A percentile compares a stretch with the other conserved stretches of the same genome.
These are phyloP conservation scores for Iberis amara DNA, from an alignment of 441 rosid genomes.

Conservation along the genomic window DNA sequence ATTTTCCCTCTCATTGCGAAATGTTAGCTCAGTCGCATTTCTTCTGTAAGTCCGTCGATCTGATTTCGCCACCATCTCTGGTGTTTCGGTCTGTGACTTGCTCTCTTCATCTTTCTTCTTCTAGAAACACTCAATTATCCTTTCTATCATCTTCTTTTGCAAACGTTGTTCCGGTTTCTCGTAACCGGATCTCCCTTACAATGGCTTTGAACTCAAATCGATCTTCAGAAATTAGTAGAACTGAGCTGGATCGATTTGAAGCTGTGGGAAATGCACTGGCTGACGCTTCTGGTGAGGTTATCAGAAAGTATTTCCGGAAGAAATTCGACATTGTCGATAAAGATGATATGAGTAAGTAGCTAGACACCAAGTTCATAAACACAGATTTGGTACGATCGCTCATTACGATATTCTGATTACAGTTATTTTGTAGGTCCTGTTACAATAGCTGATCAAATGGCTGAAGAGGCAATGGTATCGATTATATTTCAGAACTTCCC, in stretches of 20 bases:
- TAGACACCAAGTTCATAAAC: no score
- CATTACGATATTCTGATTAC: no score
- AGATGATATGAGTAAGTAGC: slow-evolving; percentile 63
- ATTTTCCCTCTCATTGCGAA: slow-evolving; percentile 11
- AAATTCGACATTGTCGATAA: slow-evolving; percentile 78
- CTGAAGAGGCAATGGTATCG: slow-evolving; percentile 85
- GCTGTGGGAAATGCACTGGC: slow-evolving; percentile 60
- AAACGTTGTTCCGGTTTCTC: slow-evolving; percentile 13
- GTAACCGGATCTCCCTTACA: slow-evolving; percentile 14
- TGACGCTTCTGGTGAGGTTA: slow-evolving; percentile 83
- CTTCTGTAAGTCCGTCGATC: slow-evolving; percentile 26
- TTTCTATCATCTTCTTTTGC: slow-evolving; percentile 18
- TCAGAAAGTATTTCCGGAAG: slow-evolving; percentile 70
- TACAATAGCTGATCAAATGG: slow-evolving; percentile 82
- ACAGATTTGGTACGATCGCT: no score
- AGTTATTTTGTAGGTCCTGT: slow-evolving; percentile 83
- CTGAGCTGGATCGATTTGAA: slow-evolving; percentile 43
- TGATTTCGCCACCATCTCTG: slow-evolving; percentile 6
- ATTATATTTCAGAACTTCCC: slow-evolving; percentile 68
- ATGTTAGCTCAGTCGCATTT: background rate
- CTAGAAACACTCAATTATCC: slow-evolving; percentile 1
- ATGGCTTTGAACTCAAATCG: slow-evolving; percentile 40
- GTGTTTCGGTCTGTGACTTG: slow-evolving; percentile 15
- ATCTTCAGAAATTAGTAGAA: slow-evolving; percentile 11
- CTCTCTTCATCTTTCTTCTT: slow-evolving; percentile 17